Percentiles rank a stretch among this genome's conserved stretches.
Evolutionary conservation across 164 flowering plant species (phyloP).

Genomic region (Berberis vulgaris): DNA sequence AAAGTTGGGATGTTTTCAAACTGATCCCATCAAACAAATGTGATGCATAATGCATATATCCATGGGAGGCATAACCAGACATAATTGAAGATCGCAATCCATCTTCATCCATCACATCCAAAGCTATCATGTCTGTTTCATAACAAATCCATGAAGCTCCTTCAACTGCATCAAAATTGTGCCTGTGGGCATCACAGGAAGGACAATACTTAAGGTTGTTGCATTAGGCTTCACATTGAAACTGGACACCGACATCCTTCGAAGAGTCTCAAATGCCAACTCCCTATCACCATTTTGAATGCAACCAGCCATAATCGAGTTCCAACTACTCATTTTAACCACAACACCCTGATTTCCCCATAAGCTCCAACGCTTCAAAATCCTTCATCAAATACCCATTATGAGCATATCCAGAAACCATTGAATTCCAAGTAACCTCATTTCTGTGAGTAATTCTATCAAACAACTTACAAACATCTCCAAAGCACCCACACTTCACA

Average conservation of each 20-base stretch:
- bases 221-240: conserved; percentile 11
- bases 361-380: conserved; percentile 9
- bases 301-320: conserved; percentile 25
- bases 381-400: conserved; percentile 17
- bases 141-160: conserved; percentile 18
- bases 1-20: too few species aligned
- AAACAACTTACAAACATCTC: conserved; percentile 6
- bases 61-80: conserved; percentile 14
- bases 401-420: conserved; percentile 15
- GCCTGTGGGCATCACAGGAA: conserved; percentile 9
- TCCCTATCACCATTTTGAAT: conserved; percentile 14
- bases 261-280: conserved; percentile 17
- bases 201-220: conserved; percentile 19
- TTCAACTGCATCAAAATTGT: conserved; percentile 11
- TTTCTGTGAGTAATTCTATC: too few species aligned
- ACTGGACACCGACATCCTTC: conserved; percentile 12
- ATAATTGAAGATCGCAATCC: conserved; percentile 14
- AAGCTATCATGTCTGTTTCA: conserved; percentile 8
- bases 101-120: conserved; percentile 9
- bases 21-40: too few species aligned
- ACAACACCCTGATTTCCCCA: conserved; percentile 8
- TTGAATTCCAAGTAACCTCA: neutral
- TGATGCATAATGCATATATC: conserved; percentile 6
- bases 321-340: conserved; percentile 19
- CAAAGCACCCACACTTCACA: conserved; percentile 14